Evolutionary conservation across 2,329 filamentous ascomycete genomes (phyloP), one percentile per base, ranked within the genome.

Genomic region (Pseudogymnoascus sp.): DNA sequence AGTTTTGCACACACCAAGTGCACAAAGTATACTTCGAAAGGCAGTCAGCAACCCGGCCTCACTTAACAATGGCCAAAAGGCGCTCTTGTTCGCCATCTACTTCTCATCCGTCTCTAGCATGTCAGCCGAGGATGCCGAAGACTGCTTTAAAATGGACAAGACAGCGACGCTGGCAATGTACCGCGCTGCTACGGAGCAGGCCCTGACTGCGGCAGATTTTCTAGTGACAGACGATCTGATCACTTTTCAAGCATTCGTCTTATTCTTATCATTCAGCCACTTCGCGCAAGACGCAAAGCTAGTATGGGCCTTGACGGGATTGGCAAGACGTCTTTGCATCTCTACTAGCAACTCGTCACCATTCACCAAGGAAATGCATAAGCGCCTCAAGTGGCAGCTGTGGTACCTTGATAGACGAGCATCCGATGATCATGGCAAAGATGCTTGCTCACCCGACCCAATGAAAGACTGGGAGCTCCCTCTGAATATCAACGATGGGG

Each of bases 1-100:
- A 33, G 26, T 55, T 55, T 31, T 55, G n/a, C 45, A 55, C 45
- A 55, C 45, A 33, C 45, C 45, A 33, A 55, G 45, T 31, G n/a
- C 26, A 33, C 45, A 55, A 55, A 55, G 45, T 19, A 31, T 55
- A 33, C 26, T 55, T 19, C 45, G 26, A 16, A 55, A 55, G 45
- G 45, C 45, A 55, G 45, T 19, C 16, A 55, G 33, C n/a, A 55
- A 55, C n/a, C 26, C 26, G n/a, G 5, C 4, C 5, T 33, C 45
- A 12, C 90, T 84, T 69, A 91, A 82, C 21, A 91, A 91, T 10
- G 89, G 86, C 26, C 96, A 76, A 19, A 82, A 82, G 69, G 85
- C 79, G 52, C 74, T 73, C 26, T 75, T 72, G 66, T 78, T 78
- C 60, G 65, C 74, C 67, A 58, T 72, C 10, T 71, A 69, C 55